Evolutionary conservation across 2,329 filamentous ascomycete genomes (phyloP).

Genomic region (Daldinia sp.): DNA sequence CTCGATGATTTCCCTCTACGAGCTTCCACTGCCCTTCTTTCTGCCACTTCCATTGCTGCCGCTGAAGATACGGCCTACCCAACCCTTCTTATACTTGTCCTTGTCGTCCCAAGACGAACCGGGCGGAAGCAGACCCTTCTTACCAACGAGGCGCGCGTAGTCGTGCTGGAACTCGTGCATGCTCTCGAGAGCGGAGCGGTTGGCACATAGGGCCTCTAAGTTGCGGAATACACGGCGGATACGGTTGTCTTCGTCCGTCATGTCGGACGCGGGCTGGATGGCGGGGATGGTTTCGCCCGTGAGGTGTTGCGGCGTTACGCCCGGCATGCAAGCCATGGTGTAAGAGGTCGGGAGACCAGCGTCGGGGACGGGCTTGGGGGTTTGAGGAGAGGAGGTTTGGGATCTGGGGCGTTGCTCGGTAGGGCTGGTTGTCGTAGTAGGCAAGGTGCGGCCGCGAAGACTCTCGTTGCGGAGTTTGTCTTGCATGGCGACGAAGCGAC

Average conservation of each 20-base stretch:
- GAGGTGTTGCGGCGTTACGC: not conserved
- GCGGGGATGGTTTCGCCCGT: not conserved
- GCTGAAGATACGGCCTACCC: conserved; percentile 43
- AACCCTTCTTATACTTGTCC: conserved; percentile 24
- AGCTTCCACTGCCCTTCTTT: not conserved
- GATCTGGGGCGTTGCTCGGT: conserved; percentile 18
- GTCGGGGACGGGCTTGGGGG: not conserved
- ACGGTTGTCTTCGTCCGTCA: conserved; percentile 53
- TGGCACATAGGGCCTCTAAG: conserved; percentile 58
- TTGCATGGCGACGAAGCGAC: conserved; percentile 65
- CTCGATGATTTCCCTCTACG: not conserved
- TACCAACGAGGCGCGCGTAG: conserved; percentile 54
- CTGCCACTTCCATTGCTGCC: not conserved
- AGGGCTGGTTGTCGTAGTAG: conserved; percentile 37
- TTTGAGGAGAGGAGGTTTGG: not conserved
- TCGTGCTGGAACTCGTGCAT: conserved; percentile 58
- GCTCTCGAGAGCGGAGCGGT: conserved; percentile 57
- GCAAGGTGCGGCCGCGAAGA: conserved; percentile 44
- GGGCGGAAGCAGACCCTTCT: conserved; percentile 52
- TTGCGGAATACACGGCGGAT: conserved; percentile 55
- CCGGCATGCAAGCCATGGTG: conserved; percentile 12
- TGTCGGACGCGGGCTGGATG: conserved; percentile 16
- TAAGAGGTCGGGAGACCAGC: not conserved
- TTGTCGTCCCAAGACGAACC: conserved; percentile 42
- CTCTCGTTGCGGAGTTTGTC: conserved; percentile 61